These are phyloP conservation scores for Botryotinia globosa DNA, from an alignment of 2,329 filamentous ascomycete species.

Conservation along the genomic window DNA sequence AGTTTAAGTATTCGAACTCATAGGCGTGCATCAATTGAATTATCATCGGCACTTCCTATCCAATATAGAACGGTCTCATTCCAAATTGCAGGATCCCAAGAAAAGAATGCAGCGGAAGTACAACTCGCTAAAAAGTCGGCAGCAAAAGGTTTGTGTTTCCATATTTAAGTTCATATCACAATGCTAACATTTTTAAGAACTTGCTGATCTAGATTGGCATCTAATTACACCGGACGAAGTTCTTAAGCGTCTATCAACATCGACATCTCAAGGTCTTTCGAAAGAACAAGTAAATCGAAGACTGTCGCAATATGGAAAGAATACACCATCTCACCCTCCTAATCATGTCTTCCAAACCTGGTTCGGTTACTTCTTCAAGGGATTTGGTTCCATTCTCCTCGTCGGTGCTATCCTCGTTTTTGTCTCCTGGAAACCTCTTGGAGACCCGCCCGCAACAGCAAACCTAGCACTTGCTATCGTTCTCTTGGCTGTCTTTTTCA, in stretches of 20 bases:
- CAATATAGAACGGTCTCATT: conserved; percentile 55
- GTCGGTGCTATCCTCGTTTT: conserved; percentile 68
- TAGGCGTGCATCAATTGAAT: conserved; percentile 37
- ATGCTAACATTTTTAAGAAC: conserved; percentile 24
- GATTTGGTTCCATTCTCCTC: conserved; percentile 69
- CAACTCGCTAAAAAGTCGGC: conserved; percentile 44
- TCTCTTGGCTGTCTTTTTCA: conserved; percentile 63
- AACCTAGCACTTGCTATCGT: conserved; percentile 73
- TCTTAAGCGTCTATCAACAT: conserved; percentile 54
- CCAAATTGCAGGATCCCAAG: conserved; percentile 53
- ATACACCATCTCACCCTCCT: conserved; percentile 62
- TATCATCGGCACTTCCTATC: conserved; percentile 45
- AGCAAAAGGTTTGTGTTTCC: conserved; percentile 42
- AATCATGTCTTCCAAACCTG: background rate
- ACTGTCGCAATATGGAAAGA: conserved; percentile 59
- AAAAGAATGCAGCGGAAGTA: conserved; percentile 43
- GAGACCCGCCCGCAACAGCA: conserved; percentile 63
- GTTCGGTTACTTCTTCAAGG: conserved; percentile 70
- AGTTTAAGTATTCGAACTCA: background rate
- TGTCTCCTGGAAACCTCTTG: conserved; percentile 71
- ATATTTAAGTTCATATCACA: background rate
- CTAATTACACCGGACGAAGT: conserved; percentile 55
- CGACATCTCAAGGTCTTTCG: conserved; percentile 56
- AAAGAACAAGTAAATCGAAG: conserved; percentile 53
- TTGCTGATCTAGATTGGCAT: conserved; percentile 66